Evolutionary conservation across 2,329 filamentous ascomycete species (phyloP).

Genomic region (Botrytis fabae): DNA sequence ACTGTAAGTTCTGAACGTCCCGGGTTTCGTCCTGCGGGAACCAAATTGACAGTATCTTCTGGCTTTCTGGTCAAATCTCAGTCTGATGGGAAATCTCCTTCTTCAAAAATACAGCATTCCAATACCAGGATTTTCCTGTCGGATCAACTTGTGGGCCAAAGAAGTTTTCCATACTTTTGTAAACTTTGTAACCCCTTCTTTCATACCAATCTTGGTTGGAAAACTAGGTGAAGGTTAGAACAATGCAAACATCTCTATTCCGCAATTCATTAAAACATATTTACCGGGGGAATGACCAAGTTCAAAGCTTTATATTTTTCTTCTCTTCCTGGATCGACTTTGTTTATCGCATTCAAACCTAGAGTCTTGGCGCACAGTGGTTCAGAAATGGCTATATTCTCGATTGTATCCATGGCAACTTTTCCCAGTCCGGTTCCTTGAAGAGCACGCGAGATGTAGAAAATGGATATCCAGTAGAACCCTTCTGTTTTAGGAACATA

Average conservation of each 20-base stretch:
- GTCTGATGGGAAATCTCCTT: conserved; percentile 25
- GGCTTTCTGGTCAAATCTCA: not conserved
- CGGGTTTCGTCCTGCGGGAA: not conserved
- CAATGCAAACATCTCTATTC: not conserved
- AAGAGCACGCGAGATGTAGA: conserved; percentile 36
- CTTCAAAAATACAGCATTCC: conserved; percentile 31
- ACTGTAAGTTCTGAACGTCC: not conserved
- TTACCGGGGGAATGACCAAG: conserved; percentile 26
- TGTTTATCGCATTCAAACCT: conserved; percentile 29
- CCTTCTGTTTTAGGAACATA: conserved; percentile 24
- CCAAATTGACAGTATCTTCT: not conserved
- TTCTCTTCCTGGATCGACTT: conserved; percentile 24
- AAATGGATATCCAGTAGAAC: conserved; percentile 32
- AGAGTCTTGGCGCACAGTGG: conserved; percentile 33
- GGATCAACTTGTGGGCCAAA: conserved; percentile 26
- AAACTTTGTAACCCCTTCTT: conserved; percentile 34
- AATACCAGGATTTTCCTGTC: conserved; percentile 29
- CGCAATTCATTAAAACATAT: not conserved
- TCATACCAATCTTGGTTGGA: conserved; percentile 37
- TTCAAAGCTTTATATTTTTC: conserved; percentile 28
- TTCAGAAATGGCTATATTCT: conserved; percentile 29
- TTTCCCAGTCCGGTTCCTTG: conserved; percentile 33
- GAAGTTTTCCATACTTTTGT: conserved; percentile 24
- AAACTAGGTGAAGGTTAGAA: conserved; percentile 27
- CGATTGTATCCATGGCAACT: conserved; percentile 32